Conservation (phyloP, 2,329 filamentous ascomycete species). For the Fusarium liriodendri region DNA sequence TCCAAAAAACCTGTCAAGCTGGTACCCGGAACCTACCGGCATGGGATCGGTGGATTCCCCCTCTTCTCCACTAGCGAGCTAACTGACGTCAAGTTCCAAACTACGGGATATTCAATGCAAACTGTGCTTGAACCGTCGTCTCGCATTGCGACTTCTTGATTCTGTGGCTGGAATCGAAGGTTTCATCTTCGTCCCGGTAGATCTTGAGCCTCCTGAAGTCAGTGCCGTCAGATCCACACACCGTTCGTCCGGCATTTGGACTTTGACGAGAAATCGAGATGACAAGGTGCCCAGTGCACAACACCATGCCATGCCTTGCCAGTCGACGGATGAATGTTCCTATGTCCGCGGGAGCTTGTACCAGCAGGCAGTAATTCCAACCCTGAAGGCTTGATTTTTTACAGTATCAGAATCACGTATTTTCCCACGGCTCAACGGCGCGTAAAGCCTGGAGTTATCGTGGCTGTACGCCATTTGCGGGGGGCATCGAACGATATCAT, state of each 20-base stretch:
- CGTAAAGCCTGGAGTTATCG: not conserved
- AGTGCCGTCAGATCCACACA: constrained; percentile 23
- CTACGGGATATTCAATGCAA: constrained; percentile 14
- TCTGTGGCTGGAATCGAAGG: constrained; percentile 26
- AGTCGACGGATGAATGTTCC: constrained; percentile 6
- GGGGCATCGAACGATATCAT: constrained; percentile 37
- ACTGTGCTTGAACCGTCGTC: constrained; percentile 26
- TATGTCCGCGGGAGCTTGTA: constrained; percentile 1
- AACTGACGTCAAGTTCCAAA: constrained; percentile 10
- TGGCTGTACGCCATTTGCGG: constrained; percentile 16
- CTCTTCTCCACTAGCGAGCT: constrained; percentile 6
- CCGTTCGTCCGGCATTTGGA: constrained; percentile 20
- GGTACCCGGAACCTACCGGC: constrained; percentile 16
- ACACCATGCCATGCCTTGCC: not conserved
- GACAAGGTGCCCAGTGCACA: constrained; percentile 1
- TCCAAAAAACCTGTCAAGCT: constrained; percentile 16
- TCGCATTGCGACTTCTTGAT: constrained; percentile 20
- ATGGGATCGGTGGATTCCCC: constrained; percentile 19
- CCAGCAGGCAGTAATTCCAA: constrained; percentile 8
- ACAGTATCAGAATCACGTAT: not conserved
- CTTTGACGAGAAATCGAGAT: not conserved
- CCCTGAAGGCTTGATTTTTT: not conserved
- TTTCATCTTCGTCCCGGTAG: constrained; percentile 40
- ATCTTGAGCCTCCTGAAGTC: constrained; percentile 22
- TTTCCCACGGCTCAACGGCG: constrained; percentile 6